phyloP scores from a whole-genome alignment of 495 filamentous ascomycete genomes.

The Xylaria sp. region DNA sequence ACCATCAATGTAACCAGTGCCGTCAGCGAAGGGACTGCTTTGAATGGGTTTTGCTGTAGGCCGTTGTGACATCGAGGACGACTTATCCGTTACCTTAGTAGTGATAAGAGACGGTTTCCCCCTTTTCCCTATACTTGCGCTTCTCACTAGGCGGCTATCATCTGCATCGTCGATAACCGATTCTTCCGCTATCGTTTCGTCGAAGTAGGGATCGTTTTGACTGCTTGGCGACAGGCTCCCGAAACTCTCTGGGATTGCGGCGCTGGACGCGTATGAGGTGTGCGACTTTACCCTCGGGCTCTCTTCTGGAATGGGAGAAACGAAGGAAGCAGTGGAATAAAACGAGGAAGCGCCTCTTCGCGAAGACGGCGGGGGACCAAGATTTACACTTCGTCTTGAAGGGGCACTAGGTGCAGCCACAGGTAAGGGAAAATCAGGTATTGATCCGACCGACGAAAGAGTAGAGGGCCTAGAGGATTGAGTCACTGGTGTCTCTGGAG shows the following conservation, averaged over 20 bases:
- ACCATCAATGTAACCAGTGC: constrained; percentile 53
- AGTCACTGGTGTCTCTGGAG: constrained; percentile 50
- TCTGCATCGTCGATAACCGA: constrained; percentile 63
- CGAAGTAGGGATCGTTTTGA: constrained; percentile 51
- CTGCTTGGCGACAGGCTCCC: constrained; percentile 53
- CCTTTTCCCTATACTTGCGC: constrained; percentile 77
- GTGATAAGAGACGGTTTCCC: constrained; percentile 75
- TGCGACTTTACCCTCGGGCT: constrained; percentile 64
- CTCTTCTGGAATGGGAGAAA: constrained; percentile 91
- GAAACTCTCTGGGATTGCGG: constrained; percentile 78
- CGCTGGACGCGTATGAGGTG: constrained; percentile 82
- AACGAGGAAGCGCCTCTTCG: constrained; percentile 74
- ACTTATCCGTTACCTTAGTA: constrained; percentile 48
- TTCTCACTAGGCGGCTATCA: constrained; percentile 71
- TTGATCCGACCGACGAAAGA: constrained; percentile 63
- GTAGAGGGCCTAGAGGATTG: constrained; percentile 58
- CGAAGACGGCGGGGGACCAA: constrained; percentile 71
- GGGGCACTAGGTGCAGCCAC: constrained; percentile 46
- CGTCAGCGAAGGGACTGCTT: constrained; percentile 43
- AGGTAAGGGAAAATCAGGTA: constrained; percentile 67
- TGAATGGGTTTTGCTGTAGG: constrained; percentile 47
- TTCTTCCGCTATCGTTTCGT: constrained; percentile 58
- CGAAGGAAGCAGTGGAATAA: constrained; percentile 75
- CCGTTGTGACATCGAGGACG: constrained; percentile 33
- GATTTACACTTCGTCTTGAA: constrained; percentile 61